Conservation (phyloP, 768 basidiomycete genomes). For the Pleurotus platypus region DNA sequence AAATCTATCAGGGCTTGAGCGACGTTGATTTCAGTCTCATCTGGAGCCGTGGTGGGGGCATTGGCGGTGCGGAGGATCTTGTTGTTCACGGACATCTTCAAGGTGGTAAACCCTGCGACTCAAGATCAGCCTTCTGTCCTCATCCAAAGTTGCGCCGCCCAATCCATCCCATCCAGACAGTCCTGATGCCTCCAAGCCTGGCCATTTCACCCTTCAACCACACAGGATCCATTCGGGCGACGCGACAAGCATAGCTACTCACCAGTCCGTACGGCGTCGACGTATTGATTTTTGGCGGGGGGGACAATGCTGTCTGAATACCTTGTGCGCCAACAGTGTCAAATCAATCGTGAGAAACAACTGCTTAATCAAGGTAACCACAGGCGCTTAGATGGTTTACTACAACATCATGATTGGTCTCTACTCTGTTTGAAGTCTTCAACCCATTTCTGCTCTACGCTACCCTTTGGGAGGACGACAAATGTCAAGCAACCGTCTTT, state of each 20-base stretch:
- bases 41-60: slow-evolving; percentile 83
- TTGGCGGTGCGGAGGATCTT: slow-evolving; percentile 98
- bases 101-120: slow-evolving; percentile 14
- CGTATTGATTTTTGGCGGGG: slow-evolving; percentile 2
- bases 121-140: slow-evolving; percentile 34
- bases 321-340: background rate
- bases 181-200: slow-evolving; percentile 21
- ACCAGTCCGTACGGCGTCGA: slow-evolving; percentile 9
- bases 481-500: slow-evolving; percentile 81
- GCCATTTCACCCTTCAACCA: background rate
- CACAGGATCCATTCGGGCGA: background rate
- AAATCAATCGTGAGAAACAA: background rate
- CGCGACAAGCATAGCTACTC: background rate
- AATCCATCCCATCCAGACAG: slow-evolving; percentile 52
- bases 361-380: background rate
- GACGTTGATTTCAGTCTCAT: slow-evolving; percentile 87
- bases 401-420: slow-evolving; percentile 16
- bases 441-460: slow-evolving; percentile 80
- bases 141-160: slow-evolving; percentile 31
- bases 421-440: slow-evolving; percentile 73
- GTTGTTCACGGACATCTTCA: slow-evolving; percentile 70
- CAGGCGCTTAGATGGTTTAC: background rate
- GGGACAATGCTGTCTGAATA: background rate
- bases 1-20: slow-evolving; percentile 97
- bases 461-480: slow-evolving; percentile 73